A percentile compares a stretch with the other conserved stretches of the same genome.
These are phyloP conservation scores for Pyrenochaeta sp. DNA, from an alignment of 2,329 filamentous ascomycete species.

Conservation along the genomic window DNA sequence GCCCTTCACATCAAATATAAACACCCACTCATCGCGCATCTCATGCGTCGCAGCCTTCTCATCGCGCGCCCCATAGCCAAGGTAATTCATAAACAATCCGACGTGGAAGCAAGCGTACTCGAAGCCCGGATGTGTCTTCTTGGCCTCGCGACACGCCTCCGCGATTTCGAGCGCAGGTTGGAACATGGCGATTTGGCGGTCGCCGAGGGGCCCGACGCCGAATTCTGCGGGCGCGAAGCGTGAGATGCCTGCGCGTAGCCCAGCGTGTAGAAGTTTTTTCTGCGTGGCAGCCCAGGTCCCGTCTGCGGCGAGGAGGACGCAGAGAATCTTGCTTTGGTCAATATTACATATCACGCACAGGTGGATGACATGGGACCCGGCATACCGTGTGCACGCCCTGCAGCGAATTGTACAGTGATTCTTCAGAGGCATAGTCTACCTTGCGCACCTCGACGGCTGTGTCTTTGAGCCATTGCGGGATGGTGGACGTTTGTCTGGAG, in stretches of 20 bases:
- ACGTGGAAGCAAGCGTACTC: conserved; percentile 41
- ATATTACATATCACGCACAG: background rate
- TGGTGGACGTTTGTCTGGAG: conserved; percentile 23
- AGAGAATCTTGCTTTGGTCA: conserved; percentile 23
- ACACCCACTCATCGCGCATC: conserved; percentile 22
- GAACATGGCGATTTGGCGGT: conserved; percentile 28
- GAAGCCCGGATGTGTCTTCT: conserved; percentile 20
- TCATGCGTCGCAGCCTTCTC: conserved; percentile 29
- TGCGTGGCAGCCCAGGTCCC: conserved; percentile 46
- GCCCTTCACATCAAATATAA: conserved; percentile 18
- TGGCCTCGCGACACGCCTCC: conserved; percentile 26
- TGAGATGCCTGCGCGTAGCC: conserved; percentile 58
- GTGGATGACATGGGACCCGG: background rate
- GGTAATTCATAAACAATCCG: conserved; percentile 48
- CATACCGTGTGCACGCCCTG: conserved; percentile 34
- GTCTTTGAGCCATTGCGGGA: conserved; percentile 11
- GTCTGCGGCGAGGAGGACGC: conserved; percentile 21
- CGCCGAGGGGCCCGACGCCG: conserved; percentile 31
- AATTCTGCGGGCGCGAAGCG: conserved; percentile 63
- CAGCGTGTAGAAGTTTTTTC: conserved; percentile 56
- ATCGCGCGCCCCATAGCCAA: conserved; percentile 34
- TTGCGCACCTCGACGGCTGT: conserved; percentile 26
- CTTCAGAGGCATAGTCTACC: conserved; percentile 37
- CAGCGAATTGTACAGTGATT: conserved; percentile 24
- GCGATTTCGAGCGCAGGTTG: conserved; percentile 30